Conservation (phyloP, 768 basidiomycete genomes). For the Rhizopogon rudus region DNA sequence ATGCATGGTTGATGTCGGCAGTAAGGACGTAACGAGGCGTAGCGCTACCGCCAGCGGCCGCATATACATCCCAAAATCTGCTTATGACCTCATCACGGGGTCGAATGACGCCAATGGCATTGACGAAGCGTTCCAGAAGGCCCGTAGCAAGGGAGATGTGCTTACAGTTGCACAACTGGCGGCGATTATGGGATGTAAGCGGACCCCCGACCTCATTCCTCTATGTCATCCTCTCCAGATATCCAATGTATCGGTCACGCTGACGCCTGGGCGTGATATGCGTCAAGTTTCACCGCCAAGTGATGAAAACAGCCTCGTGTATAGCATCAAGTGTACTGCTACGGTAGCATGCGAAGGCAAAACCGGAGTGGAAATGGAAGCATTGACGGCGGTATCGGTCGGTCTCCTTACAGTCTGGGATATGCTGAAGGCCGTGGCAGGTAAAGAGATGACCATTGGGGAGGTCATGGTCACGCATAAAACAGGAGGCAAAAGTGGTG, state of each 20-base stretch:
- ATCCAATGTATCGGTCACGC: conserved; percentile 60
- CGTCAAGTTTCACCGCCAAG: background rate
- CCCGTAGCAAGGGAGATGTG: conserved; percentile 60
- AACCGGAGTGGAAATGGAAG: conserved; percentile 94
- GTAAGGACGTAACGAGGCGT: conserved; percentile 58
- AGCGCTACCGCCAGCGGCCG: conserved; percentile 71
- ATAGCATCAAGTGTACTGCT: conserved; percentile 58
- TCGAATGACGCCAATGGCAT: background rate
- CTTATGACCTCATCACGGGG: conserved; percentile 58
- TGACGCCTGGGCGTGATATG: conserved; percentile 40
- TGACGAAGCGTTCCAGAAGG: conserved; percentile 40
- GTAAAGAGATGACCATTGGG: conserved; percentile 79
- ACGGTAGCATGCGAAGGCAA: conserved; percentile 73
- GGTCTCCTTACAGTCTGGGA: conserved; percentile 86
- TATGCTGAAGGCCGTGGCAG: conserved; percentile 89
- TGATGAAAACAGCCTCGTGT: conserved; percentile 16
- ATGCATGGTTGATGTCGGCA: conserved; percentile 78
- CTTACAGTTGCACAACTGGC: conserved; percentile 78
- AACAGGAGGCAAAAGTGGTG: conserved; percentile 69
- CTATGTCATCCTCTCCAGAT: conserved; percentile 83
- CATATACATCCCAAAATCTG: conserved; percentile 61
- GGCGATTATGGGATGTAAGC: conserved; percentile 84
- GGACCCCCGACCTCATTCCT: conserved; percentile 79
- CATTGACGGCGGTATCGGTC: conserved; percentile 76
- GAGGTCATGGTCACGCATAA: conserved; percentile 63